These are phyloP conservation scores for Alloascoidea hylecoeti DNA, from an alignment of 805 yeast species.

Conservation along the genomic window DNA sequence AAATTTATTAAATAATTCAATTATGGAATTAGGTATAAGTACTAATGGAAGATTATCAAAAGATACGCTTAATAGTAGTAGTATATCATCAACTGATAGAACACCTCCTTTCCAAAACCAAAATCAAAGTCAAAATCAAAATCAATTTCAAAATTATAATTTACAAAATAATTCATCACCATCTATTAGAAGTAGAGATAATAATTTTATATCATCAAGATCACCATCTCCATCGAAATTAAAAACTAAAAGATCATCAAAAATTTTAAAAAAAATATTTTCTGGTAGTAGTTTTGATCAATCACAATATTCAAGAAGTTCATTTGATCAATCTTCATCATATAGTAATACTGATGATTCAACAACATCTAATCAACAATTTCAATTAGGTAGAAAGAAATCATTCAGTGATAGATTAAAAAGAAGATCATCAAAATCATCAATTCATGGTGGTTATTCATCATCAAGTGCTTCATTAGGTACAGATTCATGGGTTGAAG, in stretches of 20 bases:
- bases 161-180: no score
- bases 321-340: background rate
- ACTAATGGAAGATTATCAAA: no score
- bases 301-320: conserved; percentile 7
- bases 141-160: no score
- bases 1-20: background rate
- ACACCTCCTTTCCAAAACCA: no score
- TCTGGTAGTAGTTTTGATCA: conserved; percentile 11
- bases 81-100: no score
- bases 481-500: conserved; percentile 34
- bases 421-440: conserved; percentile 7
- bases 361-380: background rate
- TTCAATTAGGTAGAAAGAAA: background rate
- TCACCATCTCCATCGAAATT: conserved; percentile 2
- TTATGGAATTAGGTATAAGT: conserved; percentile 5
- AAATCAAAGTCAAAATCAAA: no score
- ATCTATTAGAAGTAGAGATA: no score
- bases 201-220: conserved; percentile 9
- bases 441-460: conserved; percentile 2
- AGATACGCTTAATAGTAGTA: no score
- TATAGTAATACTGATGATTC: background rate
- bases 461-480: conserved; percentile 5
- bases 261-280: conserved; percentile 17
- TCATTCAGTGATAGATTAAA: conserved; percentile 3
- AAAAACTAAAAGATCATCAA: conserved; percentile 10